phyloP scores from a whole-genome alignment of 106 monocot species.

The Posidonia australis region DNA sequence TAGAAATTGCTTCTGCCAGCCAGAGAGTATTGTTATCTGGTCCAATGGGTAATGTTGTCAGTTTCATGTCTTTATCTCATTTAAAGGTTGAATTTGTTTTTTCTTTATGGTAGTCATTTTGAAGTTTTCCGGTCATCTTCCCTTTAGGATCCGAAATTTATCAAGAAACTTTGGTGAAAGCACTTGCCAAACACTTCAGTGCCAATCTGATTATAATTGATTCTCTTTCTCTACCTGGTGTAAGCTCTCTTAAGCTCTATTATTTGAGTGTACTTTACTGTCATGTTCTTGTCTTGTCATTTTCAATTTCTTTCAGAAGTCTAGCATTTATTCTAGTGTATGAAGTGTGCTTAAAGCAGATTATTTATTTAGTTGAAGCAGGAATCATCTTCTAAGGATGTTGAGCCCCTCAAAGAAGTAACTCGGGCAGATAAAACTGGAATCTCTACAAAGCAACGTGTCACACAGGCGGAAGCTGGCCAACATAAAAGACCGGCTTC shows the following conservation, averaged over 20 bases:
- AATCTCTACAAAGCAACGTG: conserved; percentile 35
- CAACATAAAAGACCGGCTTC: conserved; percentile 58
- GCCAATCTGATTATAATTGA: conserved; percentile 74
- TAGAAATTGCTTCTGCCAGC: conserved; percentile 62
- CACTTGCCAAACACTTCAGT: conserved; percentile 59
- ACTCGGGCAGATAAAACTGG: conserved; percentile 36
- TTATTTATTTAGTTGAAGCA: conserved; percentile 3
- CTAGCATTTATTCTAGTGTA: not conserved
- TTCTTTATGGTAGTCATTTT: not conserved
- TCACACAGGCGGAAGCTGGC: conserved; percentile 22
- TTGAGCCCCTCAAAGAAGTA: conserved; percentile 53
- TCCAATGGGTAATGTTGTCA: conserved; percentile 41
- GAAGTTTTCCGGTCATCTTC: not conserved
- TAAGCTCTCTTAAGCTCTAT: conserved; percentile 19
- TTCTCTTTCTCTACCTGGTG: conserved; percentile 56
- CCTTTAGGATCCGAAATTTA: conserved; percentile 87
- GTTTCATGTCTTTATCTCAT: not conserved
- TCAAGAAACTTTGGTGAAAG: conserved; percentile 67
- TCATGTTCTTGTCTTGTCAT: not conserved
- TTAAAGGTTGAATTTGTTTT: too few species aligned
- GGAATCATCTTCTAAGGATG: conserved; percentile 48
- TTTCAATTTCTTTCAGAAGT: not conserved
- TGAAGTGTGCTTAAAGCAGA: not conserved
- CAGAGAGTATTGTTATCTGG: conserved; percentile 71
- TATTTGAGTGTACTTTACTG: too few species aligned